Evolutionary conservation across 2,329 filamentous ascomycete genomes (phyloP).

Genomic region (Stemphylium lycopersici): DNA sequence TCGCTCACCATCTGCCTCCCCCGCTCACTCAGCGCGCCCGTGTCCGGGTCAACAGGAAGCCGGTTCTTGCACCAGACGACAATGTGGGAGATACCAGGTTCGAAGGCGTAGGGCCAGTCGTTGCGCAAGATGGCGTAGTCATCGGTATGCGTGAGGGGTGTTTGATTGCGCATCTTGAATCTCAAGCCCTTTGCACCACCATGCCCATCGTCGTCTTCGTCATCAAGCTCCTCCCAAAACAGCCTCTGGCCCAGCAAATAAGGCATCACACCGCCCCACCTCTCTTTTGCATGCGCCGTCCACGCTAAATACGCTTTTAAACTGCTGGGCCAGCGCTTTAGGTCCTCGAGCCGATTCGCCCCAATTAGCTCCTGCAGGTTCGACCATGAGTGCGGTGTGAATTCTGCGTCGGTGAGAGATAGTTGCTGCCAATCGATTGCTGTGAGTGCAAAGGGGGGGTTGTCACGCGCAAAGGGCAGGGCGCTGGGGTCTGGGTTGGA

Average conservation of each 20-base stretch:
- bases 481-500: constrained; percentile 41
- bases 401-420: constrained; percentile 38
- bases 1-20: constrained; percentile 36
- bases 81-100: constrained; percentile 61
- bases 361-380: constrained; percentile 44
- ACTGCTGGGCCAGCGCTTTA: constrained; percentile 66
- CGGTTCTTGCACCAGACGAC: constrained; percentile 59
- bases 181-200: constrained; percentile 20
- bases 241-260: constrained; percentile 64
- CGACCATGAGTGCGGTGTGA: constrained; percentile 45
- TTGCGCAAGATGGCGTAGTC: constrained; percentile 66
- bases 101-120: constrained; percentile 69
- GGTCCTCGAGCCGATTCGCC: constrained; percentile 59
- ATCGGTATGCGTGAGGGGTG: constrained; percentile 59
- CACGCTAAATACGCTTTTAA: constrained; percentile 66
- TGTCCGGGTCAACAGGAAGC: constrained; percentile 33
- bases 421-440: constrained; percentile 44
- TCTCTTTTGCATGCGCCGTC: constrained; percentile 60
- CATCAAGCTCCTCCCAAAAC: constrained; percentile 52
- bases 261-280: constrained; percentile 62
- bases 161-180: constrained; percentile 54
- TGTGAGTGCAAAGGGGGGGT: constrained; percentile 46
- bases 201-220: constrained; percentile 13
- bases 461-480: constrained; percentile 42
- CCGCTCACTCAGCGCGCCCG: constrained; percentile 40